Base-by-base conservation (phyloP, 1,284 basidiomycete species). In the Trametes versicolor region DNA sequence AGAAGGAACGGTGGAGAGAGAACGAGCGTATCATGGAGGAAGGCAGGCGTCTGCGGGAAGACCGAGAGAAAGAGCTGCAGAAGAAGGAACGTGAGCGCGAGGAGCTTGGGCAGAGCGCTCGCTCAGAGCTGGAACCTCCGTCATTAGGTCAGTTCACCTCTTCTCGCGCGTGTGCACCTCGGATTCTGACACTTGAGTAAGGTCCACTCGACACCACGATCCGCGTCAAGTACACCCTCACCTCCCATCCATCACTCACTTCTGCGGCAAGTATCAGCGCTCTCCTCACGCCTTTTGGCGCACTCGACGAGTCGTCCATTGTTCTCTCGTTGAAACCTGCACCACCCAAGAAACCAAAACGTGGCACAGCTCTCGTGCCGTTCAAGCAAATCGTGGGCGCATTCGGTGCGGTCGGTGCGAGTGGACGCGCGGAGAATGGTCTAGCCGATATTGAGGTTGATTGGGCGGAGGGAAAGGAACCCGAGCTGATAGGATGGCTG, bases 11-110 rank as follows among this genome's bases (percentile, higher is more conserved):
- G 52, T 86, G 84, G 73, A 82, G 85, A 6, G 91, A 94, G 73
- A 87, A 87, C 29, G 92, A 94, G 72, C 82, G 82, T 37, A 89
- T 96, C 64, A 94, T 92, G 76, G 93, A 94, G 60, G 90, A 90
- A 58, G 95, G 95, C 0, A 82, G 88, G 64, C 81, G 82, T 65
- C 71, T 95, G 75, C 79, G 91, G 47, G 92, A 94, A 75, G 88
- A 93, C 71, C 84, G 81, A 61, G 87, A 88, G 70, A 82, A 81
- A 60, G 85, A 83, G 62, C 73, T 88, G 61, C 79, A 78, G 68
- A 80, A 75, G 75, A 85, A 76, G 73, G 83, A 75, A 76, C 72
- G 74, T 62, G 74, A 79, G 69, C 75, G 70, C 4, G 74, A 76
- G 62, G 78, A 76, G 29, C 37, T 64, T 45, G 66, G 41, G 78